These are phyloP conservation scores for Amylostereum areolatum DNA, from an alignment of 1,284 basidiomycete genomes.

Conservation along the genomic window DNA sequence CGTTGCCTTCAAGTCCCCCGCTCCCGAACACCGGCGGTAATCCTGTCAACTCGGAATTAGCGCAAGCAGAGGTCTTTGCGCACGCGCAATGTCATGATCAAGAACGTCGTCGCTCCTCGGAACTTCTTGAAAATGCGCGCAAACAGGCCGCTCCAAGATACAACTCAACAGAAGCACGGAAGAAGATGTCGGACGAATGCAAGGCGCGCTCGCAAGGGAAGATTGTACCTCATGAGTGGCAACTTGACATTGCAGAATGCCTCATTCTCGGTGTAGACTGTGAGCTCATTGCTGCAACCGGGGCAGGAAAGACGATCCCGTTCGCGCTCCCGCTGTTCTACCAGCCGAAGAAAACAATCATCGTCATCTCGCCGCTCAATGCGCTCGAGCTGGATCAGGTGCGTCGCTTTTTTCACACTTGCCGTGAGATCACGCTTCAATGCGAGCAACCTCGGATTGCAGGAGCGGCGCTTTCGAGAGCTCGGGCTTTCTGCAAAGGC, in stretches of 20 bases:
- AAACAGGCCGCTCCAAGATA: background rate
- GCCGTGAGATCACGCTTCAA: background rate
- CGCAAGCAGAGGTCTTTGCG: no score
- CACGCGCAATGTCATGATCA: no score
- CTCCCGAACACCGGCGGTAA: no score
- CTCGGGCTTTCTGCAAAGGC: conserved; percentile 21
- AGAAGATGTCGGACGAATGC: conserved; percentile 2
- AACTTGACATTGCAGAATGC: conserved; percentile 28
- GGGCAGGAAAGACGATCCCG: conserved; percentile 29
- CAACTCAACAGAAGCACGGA: background rate
- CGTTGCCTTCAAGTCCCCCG: no score
- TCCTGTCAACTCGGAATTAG: no score
- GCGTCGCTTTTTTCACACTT: background rate
- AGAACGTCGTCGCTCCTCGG: no score
- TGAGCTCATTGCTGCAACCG: conserved; percentile 27
- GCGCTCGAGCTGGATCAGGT: conserved; percentile 26
- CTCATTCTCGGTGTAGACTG: conserved; percentile 25
- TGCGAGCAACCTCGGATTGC: background rate
- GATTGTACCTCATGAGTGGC: conserved; percentile 22
- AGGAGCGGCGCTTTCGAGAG: conserved; percentile 19
- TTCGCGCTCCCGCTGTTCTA: conserved; percentile 27
- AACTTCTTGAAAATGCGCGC: background rate
- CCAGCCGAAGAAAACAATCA: conserved; percentile 15
- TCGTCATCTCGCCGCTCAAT: conserved; percentile 29
- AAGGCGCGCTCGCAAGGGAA: background rate